phyloP scores from a whole-genome alignment of 2,329 filamentous ascomycete species.

The Curvularia verruculosa region DNA sequence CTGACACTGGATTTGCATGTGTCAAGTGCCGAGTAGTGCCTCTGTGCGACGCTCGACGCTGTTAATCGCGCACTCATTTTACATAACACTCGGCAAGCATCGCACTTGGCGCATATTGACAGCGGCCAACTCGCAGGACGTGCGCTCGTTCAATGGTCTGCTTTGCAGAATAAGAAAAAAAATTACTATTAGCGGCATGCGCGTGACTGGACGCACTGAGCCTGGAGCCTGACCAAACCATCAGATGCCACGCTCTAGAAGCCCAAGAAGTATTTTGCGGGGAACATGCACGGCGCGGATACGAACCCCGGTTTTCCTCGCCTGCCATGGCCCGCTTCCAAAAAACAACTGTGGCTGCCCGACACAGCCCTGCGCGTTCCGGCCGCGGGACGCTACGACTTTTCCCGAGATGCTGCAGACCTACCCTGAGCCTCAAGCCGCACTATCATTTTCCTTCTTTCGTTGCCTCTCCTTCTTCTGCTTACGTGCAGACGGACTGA shows the following conservation, averaged over 20 bases:
- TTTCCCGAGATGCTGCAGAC: slow-evolving; percentile 29
- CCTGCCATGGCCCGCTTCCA: slow-evolving; percentile 11
- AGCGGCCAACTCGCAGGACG: background rate
- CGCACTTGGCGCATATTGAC: background rate
- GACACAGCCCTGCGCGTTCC: slow-evolving; percentile 18
- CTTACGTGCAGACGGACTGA: slow-evolving; percentile 44
- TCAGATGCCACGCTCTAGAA: slow-evolving; percentile 21
- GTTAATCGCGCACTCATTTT: slow-evolving; percentile 12
- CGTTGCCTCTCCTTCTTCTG: slow-evolving; percentile 41
- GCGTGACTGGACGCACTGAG: slow-evolving; percentile 1
- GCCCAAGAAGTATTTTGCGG: slow-evolving; percentile 28
- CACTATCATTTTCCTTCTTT: slow-evolving; percentile 30
- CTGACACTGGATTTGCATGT: slow-evolving; percentile 5
- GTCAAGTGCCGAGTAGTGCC: slow-evolving; percentile 19
- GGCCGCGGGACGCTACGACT: slow-evolving; percentile 39
- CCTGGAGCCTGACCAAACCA: slow-evolving; percentile 3
- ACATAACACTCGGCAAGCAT: background rate
- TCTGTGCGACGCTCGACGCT: background rate
- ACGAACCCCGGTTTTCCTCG: slow-evolving; percentile 20
- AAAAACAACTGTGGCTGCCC: slow-evolving; percentile 5
- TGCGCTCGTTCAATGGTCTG: background rate
- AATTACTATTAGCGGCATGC: slow-evolving; percentile 2
- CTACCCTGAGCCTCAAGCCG: slow-evolving; percentile 13
- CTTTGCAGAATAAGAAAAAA: background rate
- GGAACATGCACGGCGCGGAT: slow-evolving; percentile 28